Evolutionary conservation across 1,139 yeast species (phyloP).

Genomic region (Scheffersomyces segobiensis): DNA sequence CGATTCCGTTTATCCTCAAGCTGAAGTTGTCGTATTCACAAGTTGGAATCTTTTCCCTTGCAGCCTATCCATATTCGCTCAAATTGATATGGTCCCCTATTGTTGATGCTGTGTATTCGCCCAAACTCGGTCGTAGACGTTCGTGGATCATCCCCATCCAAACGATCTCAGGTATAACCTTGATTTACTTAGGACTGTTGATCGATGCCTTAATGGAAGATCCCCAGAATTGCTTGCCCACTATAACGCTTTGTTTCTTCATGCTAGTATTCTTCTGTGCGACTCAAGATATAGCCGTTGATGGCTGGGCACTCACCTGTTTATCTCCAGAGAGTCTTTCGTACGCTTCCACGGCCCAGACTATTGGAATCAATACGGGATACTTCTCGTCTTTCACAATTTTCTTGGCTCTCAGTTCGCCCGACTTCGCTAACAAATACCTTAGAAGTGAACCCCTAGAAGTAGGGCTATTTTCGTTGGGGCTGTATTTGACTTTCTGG

Average conservation of each 20-base stretch:
- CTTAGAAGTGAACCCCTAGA: conserved; percentile 61
- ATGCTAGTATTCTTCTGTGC: conserved; percentile 85
- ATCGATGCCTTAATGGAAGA: conserved; percentile 58
- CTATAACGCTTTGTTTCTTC: conserved; percentile 68
- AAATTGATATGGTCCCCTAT: conserved; percentile 95
- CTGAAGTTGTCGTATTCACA: conserved; percentile 82
- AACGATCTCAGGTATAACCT: conserved; percentile 65
- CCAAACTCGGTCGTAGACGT: conserved; percentile 74
- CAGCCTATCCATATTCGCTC: conserved; percentile 91
- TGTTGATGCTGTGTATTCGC: conserved; percentile 81
- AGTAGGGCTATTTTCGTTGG: conserved; percentile 68
- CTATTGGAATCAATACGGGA: conserved; percentile 91
- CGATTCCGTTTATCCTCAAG: conserved; percentile 88
- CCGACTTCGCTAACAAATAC: conserved; percentile 88
- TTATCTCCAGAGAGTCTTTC: conserved; percentile 76
- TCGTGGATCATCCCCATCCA: conserved; percentile 97
- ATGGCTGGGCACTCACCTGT: conserved; percentile 96
- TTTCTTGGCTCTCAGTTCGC: conserved; percentile 85
- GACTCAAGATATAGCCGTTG: conserved; percentile 98
- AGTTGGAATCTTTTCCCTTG: conserved; percentile 86
- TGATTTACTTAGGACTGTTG: conserved; percentile 61
- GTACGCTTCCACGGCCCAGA: conserved; percentile 97
- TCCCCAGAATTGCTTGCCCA: conserved; percentile 55
- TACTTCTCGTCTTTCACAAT: conserved; percentile 90
- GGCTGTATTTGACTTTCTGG: conserved; percentile 75